Percentiles rank a stretch among this genome's conserved stretches.
These are phyloP conservation scores for Chara braunii DNA, from an alignment of 139 green algal genomes.

Conservation along the genomic window DNA sequence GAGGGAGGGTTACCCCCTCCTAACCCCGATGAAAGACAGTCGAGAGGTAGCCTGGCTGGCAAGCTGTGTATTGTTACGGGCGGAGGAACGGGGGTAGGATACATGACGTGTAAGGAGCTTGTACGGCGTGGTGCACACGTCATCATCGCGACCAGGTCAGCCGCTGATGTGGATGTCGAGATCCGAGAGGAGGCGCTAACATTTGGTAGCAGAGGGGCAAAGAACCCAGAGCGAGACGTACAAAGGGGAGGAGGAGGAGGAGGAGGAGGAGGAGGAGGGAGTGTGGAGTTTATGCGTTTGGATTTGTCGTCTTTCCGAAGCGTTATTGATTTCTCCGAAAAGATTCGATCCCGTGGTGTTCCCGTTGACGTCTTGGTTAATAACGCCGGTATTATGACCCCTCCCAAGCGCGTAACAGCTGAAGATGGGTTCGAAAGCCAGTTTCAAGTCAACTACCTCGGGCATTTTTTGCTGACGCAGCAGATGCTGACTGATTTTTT, in stretches of 20 bases:
- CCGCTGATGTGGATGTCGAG: constrained; percentile 6
- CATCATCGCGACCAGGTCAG: constrained; percentile 15
- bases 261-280: neutral
- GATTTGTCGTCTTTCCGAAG: constrained; percentile 18
- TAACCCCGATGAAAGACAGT: no score
- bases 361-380: constrained; percentile 21
- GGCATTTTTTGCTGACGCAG: constrained; percentile 25
- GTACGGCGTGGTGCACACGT: constrained; percentile 11
- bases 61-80: constrained; percentile 35
- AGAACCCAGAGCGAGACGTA: neutral
- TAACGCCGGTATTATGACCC: constrained; percentile 27
- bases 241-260: no score
- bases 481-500: no score
- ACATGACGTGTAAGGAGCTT: constrained; percentile 17
- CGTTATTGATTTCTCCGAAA: constrained; percentile 7
- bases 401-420: constrained; percentile 4
- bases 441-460: constrained; percentile 29
- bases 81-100: constrained; percentile 11
- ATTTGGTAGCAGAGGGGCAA: neutral
- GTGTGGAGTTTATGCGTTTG: constrained; percentile 6
- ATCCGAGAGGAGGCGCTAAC: neutral
- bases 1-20: no score
- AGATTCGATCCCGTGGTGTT: neutral
- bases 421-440: constrained; percentile 21
- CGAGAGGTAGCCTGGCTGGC: no score